phyloP scores from a whole-genome alignment of 208 protist genomes.

The Trypanosoma vivax region DNA sequence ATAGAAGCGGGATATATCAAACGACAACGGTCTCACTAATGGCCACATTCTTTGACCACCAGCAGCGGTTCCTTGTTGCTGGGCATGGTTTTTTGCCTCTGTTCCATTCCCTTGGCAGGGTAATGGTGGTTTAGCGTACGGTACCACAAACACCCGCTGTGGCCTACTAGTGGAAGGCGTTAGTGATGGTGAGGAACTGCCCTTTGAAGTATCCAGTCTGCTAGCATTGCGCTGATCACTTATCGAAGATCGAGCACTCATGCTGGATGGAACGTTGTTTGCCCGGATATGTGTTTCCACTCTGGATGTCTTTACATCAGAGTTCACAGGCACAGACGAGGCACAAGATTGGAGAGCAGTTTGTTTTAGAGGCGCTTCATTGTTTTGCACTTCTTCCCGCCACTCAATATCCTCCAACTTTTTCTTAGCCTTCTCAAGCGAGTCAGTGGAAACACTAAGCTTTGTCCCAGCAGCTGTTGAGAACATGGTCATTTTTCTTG shows the following conservation, averaged over 20 bases:
- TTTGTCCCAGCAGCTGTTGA: slow-evolving; percentile 27
- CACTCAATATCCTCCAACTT: slow-evolving; percentile 10
- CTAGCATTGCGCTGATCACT: no score
- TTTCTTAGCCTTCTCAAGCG: slow-evolving; percentile 15
- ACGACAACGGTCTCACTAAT: not conserved
- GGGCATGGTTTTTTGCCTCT: not conserved
- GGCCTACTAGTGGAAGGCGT: not conserved
- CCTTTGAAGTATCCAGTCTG: no score
- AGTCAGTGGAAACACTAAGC: slow-evolving; percentile 19
- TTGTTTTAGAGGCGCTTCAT: no score
- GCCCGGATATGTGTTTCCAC: no score
- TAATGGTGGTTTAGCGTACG: slow-evolving; percentile 1
- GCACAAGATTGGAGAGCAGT: no score
- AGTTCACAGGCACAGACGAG: no score
- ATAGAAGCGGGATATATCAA: slow-evolving; percentile 14
- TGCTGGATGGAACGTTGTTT: no score
- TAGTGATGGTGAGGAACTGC: slow-evolving; percentile 1
- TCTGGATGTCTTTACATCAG: no score
- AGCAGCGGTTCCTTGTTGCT: not conserved
- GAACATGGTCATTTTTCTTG: slow-evolving; percentile 26
- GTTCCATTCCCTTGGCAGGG: not conserved
- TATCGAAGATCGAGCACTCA: no score
- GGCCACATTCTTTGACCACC: not conserved
- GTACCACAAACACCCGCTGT: slow-evolving; percentile 10
- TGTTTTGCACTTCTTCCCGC: no score